Evolutionary conservation across 352 stramenopile species (phyloP).

Genomic region (Pythium folliculosum): DNA sequence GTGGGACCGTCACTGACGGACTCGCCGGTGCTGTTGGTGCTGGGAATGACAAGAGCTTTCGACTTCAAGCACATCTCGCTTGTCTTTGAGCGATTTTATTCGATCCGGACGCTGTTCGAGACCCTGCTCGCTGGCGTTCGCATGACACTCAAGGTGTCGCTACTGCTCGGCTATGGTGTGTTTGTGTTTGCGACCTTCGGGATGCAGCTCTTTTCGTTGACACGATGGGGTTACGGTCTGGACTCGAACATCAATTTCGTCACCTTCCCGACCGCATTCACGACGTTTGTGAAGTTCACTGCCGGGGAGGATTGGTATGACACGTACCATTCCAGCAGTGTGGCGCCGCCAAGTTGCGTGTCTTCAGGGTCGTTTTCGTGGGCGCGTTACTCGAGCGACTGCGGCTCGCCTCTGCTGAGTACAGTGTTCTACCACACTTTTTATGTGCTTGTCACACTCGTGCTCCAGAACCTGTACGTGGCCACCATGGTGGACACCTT

Average conservation of each 20-base stretch:
- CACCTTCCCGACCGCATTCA: conserved; percentile 77
- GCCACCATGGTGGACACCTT: conserved; percentile 85
- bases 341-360: conserved; percentile 59
- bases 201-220: conserved; percentile 83
- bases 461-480: conserved; percentile 83
- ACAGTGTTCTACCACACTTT: conserved; percentile 80
- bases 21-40: conserved; percentile 67
- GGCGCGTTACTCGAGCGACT: conserved; percentile 53
- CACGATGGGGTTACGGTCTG: conserved; percentile 73
- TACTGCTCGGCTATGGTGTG: conserved; percentile 76
- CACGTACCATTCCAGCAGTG: conserved; percentile 70
- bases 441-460: conserved; percentile 75
- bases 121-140: conserved; percentile 69
- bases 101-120: conserved; percentile 73
- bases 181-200: conserved; percentile 85
- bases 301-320: conserved; percentile 86
- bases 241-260: conserved; percentile 72
- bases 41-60: conserved; percentile 77
- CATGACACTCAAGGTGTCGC: conserved; percentile 76
- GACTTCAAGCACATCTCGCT: conserved; percentile 86
- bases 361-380: conserved; percentile 38
- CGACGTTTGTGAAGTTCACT: conserved; percentile 81
- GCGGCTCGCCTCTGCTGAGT: conserved; percentile 61
- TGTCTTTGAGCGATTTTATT: conserved; percentile 67
- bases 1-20: conserved; percentile 60